Percentiles rank a stretch among this genome's conserved stretches.
These are phyloP conservation scores for Lentithecium fluviatile DNA, from an alignment of 495 filamentous ascomycete species.

Conservation along the genomic window DNA sequence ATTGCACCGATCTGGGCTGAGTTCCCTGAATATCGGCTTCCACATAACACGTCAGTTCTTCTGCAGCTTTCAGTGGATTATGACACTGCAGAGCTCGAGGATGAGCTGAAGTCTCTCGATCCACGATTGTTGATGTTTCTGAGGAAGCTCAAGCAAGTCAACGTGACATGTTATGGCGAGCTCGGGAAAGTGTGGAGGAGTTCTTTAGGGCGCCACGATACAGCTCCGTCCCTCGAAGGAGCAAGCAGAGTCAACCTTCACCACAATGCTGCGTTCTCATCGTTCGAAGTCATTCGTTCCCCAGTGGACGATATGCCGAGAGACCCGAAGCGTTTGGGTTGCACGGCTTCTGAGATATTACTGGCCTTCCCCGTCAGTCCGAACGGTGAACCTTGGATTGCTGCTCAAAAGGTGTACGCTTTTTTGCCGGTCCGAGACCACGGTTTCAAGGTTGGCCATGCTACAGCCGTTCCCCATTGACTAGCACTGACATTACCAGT, in stretches of 20 bases:
- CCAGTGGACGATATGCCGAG: background rate
- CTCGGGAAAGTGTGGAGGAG: background rate
- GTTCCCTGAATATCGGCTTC: background rate
- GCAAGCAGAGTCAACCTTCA: background rate
- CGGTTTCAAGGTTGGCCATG: background rate
- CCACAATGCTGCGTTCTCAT: background rate
- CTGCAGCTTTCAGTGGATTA: background rate
- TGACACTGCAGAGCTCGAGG: background rate
- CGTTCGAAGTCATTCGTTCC: background rate
- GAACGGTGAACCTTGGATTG: background rate
- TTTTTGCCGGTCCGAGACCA: background rate
- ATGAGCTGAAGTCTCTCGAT: background rate
- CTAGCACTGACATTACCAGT: background rate
- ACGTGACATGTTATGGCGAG: background rate
- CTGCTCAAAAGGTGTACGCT: background rate
- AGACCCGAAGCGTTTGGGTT: background rate
- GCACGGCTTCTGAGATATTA: background rate
- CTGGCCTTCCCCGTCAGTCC: background rate
- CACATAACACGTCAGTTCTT: background rate
- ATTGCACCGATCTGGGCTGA: background rate
- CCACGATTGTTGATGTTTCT: background rate
- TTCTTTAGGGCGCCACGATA: background rate
- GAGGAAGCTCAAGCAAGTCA: background rate
- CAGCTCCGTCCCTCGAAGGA: background rate
- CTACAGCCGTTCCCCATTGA: background rate